Base-by-base conservation (phyloP, 352 stramenopile genomes). In the Globisporangium parvum region DNA sequence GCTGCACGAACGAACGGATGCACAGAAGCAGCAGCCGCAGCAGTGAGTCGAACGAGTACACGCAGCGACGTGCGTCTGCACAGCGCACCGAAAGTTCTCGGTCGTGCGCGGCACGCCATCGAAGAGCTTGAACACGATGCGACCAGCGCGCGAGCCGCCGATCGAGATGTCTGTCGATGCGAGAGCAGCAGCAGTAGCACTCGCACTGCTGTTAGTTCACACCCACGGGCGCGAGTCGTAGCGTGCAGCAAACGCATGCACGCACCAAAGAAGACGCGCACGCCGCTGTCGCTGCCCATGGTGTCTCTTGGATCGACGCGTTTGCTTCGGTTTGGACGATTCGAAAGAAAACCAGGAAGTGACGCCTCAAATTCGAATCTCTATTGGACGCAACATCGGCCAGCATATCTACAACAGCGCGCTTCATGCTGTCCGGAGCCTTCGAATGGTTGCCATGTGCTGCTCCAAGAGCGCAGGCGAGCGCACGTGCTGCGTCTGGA, bases 121-220 rank as follows among this genome's bases (percentile, higher is more conserved):
- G 60, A 75, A 90, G 46, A 92, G 67, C 31, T 66, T 66, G 60
- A 91, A 85, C 15, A 84, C 70, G 58, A 91, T 76, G 55, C 81
- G 77, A 10, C 79, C 81, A 0, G 59, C 71, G 50, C 65, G 60
- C 20, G 82, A 83, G 40, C 88, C 91, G 28, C 88, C 92, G 51
- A 98, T 98, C 18, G 74, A 92, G 42, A 98, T 88, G 60, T 98
- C 93, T 85, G 41, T 24, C 20, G 37, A 20, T 17, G 21, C 35
- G 15, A 49, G 5, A 54, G 3, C 26, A 23, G 20, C 51, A 14
- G 39, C 40, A 48, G 24, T 39, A 31, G n/a, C n/a, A n/a, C n/a
- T 0, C 28, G 33, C 18, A 40, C n/a, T n/a, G n/a, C 8, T 35
- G 6, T 9, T 17, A 31, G 26, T 10, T 11, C 31, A 41, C 3